Evolutionary conservation across 345 rosid species (phyloP), one percentile per base, ranked within the genome.

Genomic region (Arabis alpina): DNA sequence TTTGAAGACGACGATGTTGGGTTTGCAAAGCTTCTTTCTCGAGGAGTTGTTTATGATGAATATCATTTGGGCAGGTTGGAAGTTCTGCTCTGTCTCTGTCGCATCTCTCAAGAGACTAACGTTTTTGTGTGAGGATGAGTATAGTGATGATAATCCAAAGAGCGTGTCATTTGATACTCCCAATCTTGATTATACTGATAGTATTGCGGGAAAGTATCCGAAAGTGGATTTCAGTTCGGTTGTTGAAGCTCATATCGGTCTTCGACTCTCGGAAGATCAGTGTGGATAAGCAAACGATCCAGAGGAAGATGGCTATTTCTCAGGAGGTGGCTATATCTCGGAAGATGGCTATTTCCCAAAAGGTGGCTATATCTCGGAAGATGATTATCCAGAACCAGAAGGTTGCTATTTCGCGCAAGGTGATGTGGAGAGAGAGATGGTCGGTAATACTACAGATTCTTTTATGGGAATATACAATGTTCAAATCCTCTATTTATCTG

Each of bases 181-280:
- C 5, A 59, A 27, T 6, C 67, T 70, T 51, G 67, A 70, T 0
- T 70, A 70, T 14, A 40, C 74, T 15, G 74, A 70, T 12, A 14
- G 13, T 12, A 2, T 70, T 70, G 67, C 60, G 3, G 2, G 8
- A 2, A 25, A 60, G 61, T 70, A 70, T 30, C 75, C 66, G 0
- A 70, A 42, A 13, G 61, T 70, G 4, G 42, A 61, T 3, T 70
- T 60, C 1, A 8, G 2, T 10, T 61, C 54, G 8, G 67, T 61
- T 19, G 67, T 61, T 51, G 74, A 70, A 60, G 74, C 67, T 70
- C 74, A 71, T 52, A 43, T 71, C 27, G 36, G 28, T 28, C 47
- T 71, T 61, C 44, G 47, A 36, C 37, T 61, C 47, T 16, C 75
- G 2, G 54, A 61, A 0, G 19, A 53, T 42, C 68, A 61, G 75